Evolutionary conservation across 75 land plant species (phyloP).

Genomic region (Adiantum capillusveneris): DNA sequence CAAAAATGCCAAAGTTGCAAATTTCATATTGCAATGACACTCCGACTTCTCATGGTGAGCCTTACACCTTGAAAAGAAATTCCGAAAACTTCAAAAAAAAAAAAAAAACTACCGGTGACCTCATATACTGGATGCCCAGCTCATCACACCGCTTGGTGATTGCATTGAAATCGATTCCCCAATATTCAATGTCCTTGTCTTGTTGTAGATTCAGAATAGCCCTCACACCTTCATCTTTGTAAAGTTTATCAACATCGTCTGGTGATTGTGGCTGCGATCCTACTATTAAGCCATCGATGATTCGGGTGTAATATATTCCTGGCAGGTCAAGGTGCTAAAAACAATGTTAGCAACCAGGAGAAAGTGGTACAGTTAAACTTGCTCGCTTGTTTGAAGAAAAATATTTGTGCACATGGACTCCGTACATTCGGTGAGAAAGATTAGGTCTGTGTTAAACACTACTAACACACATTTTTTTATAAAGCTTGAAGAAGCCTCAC

Average conservation of each 20-base stretch:
- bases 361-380: too few relatives aligned
- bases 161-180: conserved; percentile 65
- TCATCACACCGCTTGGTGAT: conserved; percentile 42
- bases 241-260: conserved; percentile 54
- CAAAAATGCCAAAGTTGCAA: neutral
- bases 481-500: too few relatives aligned
- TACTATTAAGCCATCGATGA: conserved; percentile 61
- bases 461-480: too few relatives aligned
- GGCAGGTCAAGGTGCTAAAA: conserved; percentile 4
- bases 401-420: too few relatives aligned
- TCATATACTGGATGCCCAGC: conserved; percentile 57
- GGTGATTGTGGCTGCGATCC: conserved; percentile 86
- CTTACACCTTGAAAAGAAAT: too few relatives aligned
- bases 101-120: conserved; percentile 48
- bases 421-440: too few relatives aligned
- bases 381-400: too few relatives aligned
- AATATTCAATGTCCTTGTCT: conserved; percentile 69
- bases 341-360: neutral
- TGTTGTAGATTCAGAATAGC: conserved; percentile 74
- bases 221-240: conserved; percentile 52
- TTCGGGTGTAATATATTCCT: conserved; percentile 80
- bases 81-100: too few relatives aligned
- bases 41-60: too few relatives aligned
- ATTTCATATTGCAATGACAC: too few relatives aligned
- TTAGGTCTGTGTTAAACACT: too few relatives aligned